Evolutionary conservation across 352 stramenopile genomes (phyloP), one percentile per base, ranked within the genome.

Genomic region (Phytophthora capsici): DNA sequence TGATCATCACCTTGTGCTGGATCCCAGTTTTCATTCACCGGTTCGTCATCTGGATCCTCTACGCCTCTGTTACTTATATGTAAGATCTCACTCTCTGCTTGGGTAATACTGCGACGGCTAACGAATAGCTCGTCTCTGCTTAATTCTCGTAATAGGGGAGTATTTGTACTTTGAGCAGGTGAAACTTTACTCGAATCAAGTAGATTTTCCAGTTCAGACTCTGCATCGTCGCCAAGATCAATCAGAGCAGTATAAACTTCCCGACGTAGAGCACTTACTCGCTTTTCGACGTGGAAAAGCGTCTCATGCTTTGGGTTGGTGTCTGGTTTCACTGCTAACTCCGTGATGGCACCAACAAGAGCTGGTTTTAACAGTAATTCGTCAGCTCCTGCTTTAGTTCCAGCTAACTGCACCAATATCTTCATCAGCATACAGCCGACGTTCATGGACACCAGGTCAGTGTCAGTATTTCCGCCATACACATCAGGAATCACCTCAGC

Each of bases 161-260:
- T 30, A 43, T 37, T 46, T n/a, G 52, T 46, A 10, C 6, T 51
- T 38, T 26, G 38, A 13, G 19, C 36, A 25, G 38, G 17, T 45
- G 46, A 63, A 62, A 7, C 1, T n/a, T 23, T 19, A 6, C 25
- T 37, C 7, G 49, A 56, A 43, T 66, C 12, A 12, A 57, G 38
- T 0, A 20, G 10, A 47, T 25, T 60, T 43, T 20, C 47, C 17
- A 87, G 26, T 26, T 85, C 73, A 6, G 37, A 19, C 9, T 74
- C 47, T 3, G 49, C 71, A 43, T 75, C 74, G 6, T 82, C 66
- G 10, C 59, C 62, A 28, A 82, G 50, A 10, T 75, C 70, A 8
- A 84, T 36, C 22, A 85, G 44, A 16, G 82, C 63, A 19, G 64
- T 36, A 32, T 87, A 84, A 0, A 90, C 19, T 36, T 86, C 77